A percentile compares a stretch with the other conserved stretches of the same genome.
phyloP scores from a whole-genome alignment of 2,329 filamentous ascomycete genomes.

The Bisporella sp. region DNA sequence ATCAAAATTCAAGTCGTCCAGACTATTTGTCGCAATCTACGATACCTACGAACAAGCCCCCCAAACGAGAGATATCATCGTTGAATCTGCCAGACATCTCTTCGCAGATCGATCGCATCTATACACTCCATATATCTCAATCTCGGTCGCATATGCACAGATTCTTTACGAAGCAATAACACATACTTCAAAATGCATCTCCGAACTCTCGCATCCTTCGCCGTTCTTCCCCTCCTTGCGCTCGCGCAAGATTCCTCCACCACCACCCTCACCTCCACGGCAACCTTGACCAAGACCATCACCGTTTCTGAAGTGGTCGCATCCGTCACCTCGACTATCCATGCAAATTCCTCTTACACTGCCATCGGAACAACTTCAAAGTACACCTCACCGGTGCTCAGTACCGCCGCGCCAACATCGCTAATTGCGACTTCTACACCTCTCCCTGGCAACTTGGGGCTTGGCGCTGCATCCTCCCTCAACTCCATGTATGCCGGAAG shows the following conservation, averaged over 20 bases:
- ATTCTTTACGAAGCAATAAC: conserved; percentile 2
- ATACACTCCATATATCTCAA: not conserved
- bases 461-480: conserved; percentile 31
- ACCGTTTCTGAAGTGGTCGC: conserved; percentile 39
- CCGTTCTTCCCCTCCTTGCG: conserved; percentile 47
- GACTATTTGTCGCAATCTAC: too few relatives aligned
- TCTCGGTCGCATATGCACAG: not conserved
- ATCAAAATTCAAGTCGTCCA: not conserved
- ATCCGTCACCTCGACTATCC: conserved; percentile 31
- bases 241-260: conserved; percentile 32
- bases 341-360: conserved; percentile 22
- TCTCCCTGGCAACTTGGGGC: conserved; percentile 32
- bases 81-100: not conserved
- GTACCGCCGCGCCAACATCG: conserved; percentile 9
- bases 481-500: conserved; percentile 38
- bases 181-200: conserved; percentile 34
- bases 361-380: conserved; percentile 22
- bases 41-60: too few relatives aligned
- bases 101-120: not conserved
- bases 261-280: conserved; percentile 41
- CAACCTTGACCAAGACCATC: conserved; percentile 43
- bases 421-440: conserved; percentile 16
- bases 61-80: too few relatives aligned
- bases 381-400: conserved; percentile 16
- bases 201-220: conserved; percentile 38